A percentile compares a stretch with the other conserved stretches of the same genome.
Conservation (phyloP, 2,329 filamentous ascomycete species). For the Colletotrichum kahawae region DNA sequence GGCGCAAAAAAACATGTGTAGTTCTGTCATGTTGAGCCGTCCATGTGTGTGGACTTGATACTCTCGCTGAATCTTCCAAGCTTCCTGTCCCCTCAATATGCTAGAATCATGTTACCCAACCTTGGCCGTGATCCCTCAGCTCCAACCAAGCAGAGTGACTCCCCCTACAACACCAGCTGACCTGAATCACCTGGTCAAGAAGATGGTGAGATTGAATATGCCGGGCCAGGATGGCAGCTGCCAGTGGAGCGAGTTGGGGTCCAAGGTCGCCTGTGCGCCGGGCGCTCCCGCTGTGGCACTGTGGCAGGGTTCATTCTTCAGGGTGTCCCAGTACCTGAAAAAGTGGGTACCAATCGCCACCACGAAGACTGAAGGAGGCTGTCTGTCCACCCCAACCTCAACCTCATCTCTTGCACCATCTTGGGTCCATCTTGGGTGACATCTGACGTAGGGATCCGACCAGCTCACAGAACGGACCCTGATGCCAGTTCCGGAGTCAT, state of each 20-base stretch:
- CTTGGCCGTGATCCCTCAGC: not conserved
- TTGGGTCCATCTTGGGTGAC: not conserved
- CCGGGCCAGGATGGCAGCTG: not conserved
- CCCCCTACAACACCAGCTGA: not conserved
- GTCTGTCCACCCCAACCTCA: not conserved
- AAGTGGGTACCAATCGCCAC: not conserved
- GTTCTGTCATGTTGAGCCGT: not conserved
- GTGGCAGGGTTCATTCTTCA: slow-evolving; percentile 17
- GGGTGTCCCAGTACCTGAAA: not conserved
- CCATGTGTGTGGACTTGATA: not conserved
- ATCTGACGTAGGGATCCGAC: not conserved
- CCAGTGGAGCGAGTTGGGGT: not conserved
- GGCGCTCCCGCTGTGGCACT: not conserved
- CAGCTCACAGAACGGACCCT: not conserved
- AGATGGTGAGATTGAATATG: not conserved
- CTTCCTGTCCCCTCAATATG: not conserved
- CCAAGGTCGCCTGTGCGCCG: not conserved
- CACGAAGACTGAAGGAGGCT: not conserved
- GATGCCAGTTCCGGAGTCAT: not conserved
- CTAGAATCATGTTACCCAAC: not conserved
- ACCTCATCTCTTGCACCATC: not conserved
- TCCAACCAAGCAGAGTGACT: not conserved
- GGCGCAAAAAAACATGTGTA: not conserved
- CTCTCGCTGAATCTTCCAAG: not conserved
- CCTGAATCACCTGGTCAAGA: not conserved